A percentile compares a stretch with the other conserved stretches of the same genome.
These are phyloP conservation scores for Taiozyma onychis DNA, from an alignment of 1,139 yeast species.

Conservation along the genomic window DNA sequence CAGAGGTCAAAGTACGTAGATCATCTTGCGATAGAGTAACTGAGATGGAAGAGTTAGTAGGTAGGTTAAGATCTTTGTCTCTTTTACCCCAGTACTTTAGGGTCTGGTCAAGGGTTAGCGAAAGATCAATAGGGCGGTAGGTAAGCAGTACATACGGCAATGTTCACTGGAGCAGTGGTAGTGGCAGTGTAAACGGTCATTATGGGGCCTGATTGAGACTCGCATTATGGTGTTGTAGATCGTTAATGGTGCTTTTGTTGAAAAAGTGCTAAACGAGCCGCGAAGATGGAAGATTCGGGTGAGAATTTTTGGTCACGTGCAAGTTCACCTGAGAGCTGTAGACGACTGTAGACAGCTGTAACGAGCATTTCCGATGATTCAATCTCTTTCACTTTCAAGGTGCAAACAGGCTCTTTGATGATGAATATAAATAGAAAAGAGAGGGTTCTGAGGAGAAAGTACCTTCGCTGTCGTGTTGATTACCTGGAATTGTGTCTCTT, in stretches of 20 bases:
- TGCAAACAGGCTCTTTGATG: too few species aligned
- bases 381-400: too few species aligned
- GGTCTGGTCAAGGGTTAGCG: conserved; percentile 40
- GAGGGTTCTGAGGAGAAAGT: too few species aligned
- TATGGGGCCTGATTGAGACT: neutral
- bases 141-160: conserved; percentile 57
- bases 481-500: too few species aligned
- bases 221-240: neutral
- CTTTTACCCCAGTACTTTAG: conserved; percentile 98
- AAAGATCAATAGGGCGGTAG: neutral
- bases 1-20: conserved; percentile 86
- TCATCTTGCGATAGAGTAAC: conserved; percentile 90
- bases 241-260: neutral
- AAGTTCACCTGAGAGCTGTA: neutral
- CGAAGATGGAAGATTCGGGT: neutral
- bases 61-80: conserved; percentile 78
- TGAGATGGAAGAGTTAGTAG: conserved; percentile 93
- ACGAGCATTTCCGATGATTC: too few species aligned
- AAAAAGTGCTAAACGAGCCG: neutral
- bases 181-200: conserved; percentile 64
- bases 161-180: conserved; percentile 95
- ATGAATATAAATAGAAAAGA: too few species aligned
- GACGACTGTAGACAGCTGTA: too few species aligned
- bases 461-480: too few species aligned
- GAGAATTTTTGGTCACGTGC: neutral